Evolutionary conservation across 306 rosid species (phyloP).

Genomic region (Malus sieversii): DNA sequence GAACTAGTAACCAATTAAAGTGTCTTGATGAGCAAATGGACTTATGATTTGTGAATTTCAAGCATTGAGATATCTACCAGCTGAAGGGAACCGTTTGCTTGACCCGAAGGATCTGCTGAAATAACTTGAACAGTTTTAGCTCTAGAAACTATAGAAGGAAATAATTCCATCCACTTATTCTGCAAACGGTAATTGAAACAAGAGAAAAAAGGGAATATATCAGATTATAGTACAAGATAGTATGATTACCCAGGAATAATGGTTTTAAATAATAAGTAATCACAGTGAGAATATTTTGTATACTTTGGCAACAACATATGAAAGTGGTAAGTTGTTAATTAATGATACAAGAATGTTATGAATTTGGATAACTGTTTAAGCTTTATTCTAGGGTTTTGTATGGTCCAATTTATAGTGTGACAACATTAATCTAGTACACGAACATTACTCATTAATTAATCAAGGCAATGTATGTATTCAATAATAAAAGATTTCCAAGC

Average conservation of each 20-base stretch:
- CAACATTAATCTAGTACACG: neutral
- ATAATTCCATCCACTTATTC: constrained; percentile 90
- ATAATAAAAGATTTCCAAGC: neutral
- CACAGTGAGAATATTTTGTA: neutral
- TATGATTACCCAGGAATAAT: neutral
- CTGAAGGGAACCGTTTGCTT: constrained; percentile 73
- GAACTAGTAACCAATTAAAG: neutral
- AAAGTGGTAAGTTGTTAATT: too few species aligned
- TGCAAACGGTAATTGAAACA: constrained; percentile 3
- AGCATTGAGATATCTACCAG: constrained; percentile 42
- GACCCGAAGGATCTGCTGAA: constrained; percentile 72
- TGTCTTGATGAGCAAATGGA: neutral
- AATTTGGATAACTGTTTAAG: too few species aligned
- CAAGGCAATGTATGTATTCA: neutral
- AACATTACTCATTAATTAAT: too few species aligned
- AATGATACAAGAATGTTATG: too few species aligned
- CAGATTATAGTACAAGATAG: neutral
- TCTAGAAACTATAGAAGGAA: constrained; percentile 78
- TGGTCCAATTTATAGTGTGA: too few species aligned
- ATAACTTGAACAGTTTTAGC: constrained; percentile 84
- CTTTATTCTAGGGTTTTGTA: too few species aligned
- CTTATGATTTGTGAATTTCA: neutral
- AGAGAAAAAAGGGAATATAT: too few species aligned
- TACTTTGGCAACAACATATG: neutral
- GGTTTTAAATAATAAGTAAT: neutral